phyloP scores from a whole-genome alignment of 805 yeast species.

The Lachancea waltii region DNA sequence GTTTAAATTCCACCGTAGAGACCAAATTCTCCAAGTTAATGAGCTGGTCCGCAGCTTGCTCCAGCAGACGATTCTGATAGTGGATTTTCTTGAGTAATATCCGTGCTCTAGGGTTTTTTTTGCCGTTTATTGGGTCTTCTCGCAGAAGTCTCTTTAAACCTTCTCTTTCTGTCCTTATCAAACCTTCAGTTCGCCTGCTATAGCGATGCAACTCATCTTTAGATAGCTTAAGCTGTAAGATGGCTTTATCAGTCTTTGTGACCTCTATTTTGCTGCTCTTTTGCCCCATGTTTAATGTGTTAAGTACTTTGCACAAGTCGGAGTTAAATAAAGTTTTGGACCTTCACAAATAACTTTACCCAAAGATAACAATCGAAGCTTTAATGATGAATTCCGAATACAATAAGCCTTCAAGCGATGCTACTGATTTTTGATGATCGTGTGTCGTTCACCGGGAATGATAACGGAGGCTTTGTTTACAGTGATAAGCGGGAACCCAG shows the following conservation, averaged over 20 bases:
- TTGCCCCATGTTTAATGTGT: slow-evolving; percentile 39
- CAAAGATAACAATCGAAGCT: no score
- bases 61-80: slow-evolving; percentile 69
- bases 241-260: slow-evolving; percentile 79
- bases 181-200: slow-evolving; percentile 43
- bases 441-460: background rate
- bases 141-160: slow-evolving; percentile 28
- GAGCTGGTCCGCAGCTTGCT: slow-evolving; percentile 69
- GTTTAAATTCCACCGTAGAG: slow-evolving; percentile 77
- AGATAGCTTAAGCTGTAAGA: slow-evolving; percentile 80
- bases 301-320: no score
- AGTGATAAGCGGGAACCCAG: background rate
- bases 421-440: background rate
- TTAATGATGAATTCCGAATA: no score
- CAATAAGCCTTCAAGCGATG: no score
- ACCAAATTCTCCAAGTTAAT: slow-evolving; percentile 74
- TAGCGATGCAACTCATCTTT: slow-evolving; percentile 78
- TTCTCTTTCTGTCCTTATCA: slow-evolving; percentile 54
- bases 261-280: slow-evolving; percentile 48
- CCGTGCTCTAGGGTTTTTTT: slow-evolving; percentile 48
- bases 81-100: slow-evolving; percentile 68
- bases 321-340: no score
- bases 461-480: background rate
- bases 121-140: slow-evolving; percentile 39
- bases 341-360: no score